Evolutionary conservation across 1,139 yeast genomes (phyloP).

Genomic region (Hyphopichia fennica): DNA sequence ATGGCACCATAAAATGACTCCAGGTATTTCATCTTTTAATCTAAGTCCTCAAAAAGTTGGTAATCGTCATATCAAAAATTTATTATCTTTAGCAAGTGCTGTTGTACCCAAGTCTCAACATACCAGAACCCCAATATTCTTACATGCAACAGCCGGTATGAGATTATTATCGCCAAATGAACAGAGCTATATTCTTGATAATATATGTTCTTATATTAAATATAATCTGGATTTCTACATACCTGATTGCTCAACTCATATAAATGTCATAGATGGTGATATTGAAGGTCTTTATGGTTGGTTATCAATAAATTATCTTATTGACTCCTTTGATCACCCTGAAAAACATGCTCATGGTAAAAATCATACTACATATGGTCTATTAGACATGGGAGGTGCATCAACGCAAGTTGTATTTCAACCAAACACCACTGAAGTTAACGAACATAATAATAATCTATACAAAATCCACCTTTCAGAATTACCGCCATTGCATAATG

Average conservation of each 20-base stretch:
- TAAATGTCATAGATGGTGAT: conserved; percentile 73
- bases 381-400: conserved; percentile 87
- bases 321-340: conserved; percentile 57
- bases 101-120: conserved; percentile 70
- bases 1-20: conserved; percentile 64
- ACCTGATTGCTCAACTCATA: conserved; percentile 57
- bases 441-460: conserved; percentile 55
- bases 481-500: conserved; percentile 18
- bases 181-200: conserved; percentile 50
- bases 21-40: conserved; percentile 65
- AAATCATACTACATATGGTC: conserved; percentile 64
- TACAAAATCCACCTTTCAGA: conserved; percentile 51
- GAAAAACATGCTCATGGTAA: conserved; percentile 50
- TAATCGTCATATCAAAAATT: conserved; percentile 53
- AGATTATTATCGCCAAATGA: conserved; percentile 58
- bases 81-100: conserved; percentile 54
- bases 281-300: conserved; percentile 82
- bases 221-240: conserved; percentile 56
- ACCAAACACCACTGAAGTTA: conserved; percentile 58
- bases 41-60: conserved; percentile 56
- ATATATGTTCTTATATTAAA: conserved; percentile 57
- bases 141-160: conserved; percentile 84
- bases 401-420: conserved; percentile 82
- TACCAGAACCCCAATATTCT: conserved; percentile 69
- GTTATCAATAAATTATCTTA: conserved; percentile 71